Percentiles rank a stretch among this genome's conserved stretches.
These are phyloP conservation scores for Calonectria hongkongensis DNA, from an alignment of 2,329 filamentous ascomycete genomes.

Conservation along the genomic window DNA sequence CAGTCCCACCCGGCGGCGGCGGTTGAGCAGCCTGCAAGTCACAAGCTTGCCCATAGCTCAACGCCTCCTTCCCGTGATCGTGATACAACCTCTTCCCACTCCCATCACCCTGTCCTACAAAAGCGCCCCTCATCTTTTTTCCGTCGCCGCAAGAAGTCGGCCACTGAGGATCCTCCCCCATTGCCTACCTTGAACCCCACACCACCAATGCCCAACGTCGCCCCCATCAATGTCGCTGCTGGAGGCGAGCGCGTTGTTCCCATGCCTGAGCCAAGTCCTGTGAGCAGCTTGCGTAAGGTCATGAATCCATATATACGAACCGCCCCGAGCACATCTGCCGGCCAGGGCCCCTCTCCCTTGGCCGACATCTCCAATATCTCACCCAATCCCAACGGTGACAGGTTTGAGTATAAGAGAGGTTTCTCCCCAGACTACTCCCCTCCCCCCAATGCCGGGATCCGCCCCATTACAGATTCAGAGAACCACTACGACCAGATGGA, in stretches of 20 bases:
- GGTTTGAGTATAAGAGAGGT: slow-evolving; percentile 68
- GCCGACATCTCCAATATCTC: slow-evolving; percentile 53
- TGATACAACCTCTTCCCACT: slow-evolving; percentile 65
- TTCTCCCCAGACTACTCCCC: slow-evolving; percentile 87
- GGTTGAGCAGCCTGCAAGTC: slow-evolving; percentile 55
- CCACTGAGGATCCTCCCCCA: slow-evolving; percentile 81
- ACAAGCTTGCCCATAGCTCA: slow-evolving; percentile 68
- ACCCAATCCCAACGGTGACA: slow-evolving; percentile 44
- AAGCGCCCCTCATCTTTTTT: slow-evolving; percentile 98
- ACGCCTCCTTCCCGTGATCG: slow-evolving; percentile 72
- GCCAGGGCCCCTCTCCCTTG: slow-evolving; percentile 53
- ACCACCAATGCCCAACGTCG: slow-evolving; percentile 62
- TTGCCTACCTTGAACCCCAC: slow-evolving; percentile 69
- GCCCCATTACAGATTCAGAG: slow-evolving; percentile 72
- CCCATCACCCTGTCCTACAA: slow-evolving; percentile 76
- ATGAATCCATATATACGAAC: slow-evolving; percentile 87
- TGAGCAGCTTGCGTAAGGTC: slow-evolving; percentile 87
- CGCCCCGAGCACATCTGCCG: slow-evolving; percentile 51
- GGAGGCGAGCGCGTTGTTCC: slow-evolving; percentile 56
- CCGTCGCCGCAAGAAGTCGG: slow-evolving; percentile 92
- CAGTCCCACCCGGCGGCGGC: slow-evolving; percentile 50
- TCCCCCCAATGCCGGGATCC: slow-evolving; percentile 82
- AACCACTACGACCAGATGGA: slow-evolving; percentile 51
- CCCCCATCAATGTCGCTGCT: slow-evolving; percentile 58
- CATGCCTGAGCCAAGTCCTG: slow-evolving; percentile 74